Conservation (phyloP, 164 flowering plant species). For the Macadamia tetraphylla region DNA sequence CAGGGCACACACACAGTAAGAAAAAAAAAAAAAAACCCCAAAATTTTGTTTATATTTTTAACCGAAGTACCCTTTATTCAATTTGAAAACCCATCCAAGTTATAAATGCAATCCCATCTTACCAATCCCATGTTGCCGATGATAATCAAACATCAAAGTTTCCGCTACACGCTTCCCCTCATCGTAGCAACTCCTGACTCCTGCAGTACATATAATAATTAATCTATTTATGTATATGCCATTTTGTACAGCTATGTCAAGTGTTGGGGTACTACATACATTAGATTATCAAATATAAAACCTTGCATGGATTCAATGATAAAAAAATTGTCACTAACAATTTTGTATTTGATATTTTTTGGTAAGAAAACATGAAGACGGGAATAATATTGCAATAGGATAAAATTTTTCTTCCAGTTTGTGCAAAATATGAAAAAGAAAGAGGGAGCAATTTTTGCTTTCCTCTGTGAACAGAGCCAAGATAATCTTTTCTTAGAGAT, state of each 20-base stretch:
- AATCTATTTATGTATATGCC: neutral
- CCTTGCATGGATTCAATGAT: too few species aligned
- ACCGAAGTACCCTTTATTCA: neutral
- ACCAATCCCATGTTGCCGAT: constrained; percentile 87
- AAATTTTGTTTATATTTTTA: neutral
- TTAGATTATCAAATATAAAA: neutral
- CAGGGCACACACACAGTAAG: neutral
- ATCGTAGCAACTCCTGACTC: constrained; percentile 80
- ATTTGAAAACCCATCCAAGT: neutral
- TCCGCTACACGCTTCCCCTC: constrained; percentile 91
- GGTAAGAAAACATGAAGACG: too few species aligned
- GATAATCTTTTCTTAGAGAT: too few species aligned
- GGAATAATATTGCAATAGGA: too few species aligned
- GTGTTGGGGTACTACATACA: neutral
- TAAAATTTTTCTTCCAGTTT: too few species aligned
- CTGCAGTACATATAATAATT: constrained; percentile 19
- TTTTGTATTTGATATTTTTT: too few species aligned
- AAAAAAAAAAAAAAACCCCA: neutral
- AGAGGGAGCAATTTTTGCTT: too few species aligned
- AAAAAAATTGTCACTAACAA: too few species aligned
- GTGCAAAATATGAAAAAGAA: too few species aligned
- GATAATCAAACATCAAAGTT: constrained; percentile 87
- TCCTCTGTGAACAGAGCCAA: too few species aligned
- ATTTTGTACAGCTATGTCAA: neutral
- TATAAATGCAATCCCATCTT: constrained; percentile 3